phyloP scores from a whole-genome alignment of 441 rosid species.

The Populus hybrid region DNA sequence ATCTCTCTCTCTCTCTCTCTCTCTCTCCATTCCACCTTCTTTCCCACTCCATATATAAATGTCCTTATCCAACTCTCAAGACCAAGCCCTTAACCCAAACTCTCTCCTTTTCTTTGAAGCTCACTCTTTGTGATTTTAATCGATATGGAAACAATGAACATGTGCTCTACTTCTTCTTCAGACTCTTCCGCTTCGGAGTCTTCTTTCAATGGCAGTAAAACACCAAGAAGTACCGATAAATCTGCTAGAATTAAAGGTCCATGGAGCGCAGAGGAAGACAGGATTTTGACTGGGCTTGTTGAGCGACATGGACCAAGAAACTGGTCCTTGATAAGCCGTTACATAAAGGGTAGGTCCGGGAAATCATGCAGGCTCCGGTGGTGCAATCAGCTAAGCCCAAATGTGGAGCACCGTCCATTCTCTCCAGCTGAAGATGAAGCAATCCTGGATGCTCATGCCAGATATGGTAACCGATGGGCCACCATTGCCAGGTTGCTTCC shows the following conservation, averaged over 20 bases:
- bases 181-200: conserved; percentile 51
- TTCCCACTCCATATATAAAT: conserved; percentile 1
- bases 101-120: not conserved
- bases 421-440: conserved; percentile 54
- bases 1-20: conserved; percentile 3
- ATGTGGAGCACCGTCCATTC: conserved; percentile 74
- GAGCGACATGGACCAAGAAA: conserved; percentile 67
- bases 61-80: not conserved
- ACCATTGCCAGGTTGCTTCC: conserved; percentile 66
- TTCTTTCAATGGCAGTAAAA: conserved; percentile 23
- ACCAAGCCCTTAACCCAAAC: not conserved
- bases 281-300: conserved; percentile 57
- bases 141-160: conserved; percentile 32
- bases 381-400: conserved; percentile 92
- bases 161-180: conserved; percentile 42
- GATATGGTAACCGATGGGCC: conserved; percentile 72
- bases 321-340: conserved; percentile 77
- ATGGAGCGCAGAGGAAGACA: conserved; percentile 81
- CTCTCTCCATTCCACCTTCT: not conserved
- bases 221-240: conserved; percentile 15
- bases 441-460: conserved; percentile 62
- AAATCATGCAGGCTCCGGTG: conserved; percentile 90
- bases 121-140: not conserved
- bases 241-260: conserved; percentile 61
- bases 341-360: conserved; percentile 76